Evolutionary conservation across 2,329 filamentous ascomycete species (phyloP).

Genomic region (Alternaria gaisen): DNA sequence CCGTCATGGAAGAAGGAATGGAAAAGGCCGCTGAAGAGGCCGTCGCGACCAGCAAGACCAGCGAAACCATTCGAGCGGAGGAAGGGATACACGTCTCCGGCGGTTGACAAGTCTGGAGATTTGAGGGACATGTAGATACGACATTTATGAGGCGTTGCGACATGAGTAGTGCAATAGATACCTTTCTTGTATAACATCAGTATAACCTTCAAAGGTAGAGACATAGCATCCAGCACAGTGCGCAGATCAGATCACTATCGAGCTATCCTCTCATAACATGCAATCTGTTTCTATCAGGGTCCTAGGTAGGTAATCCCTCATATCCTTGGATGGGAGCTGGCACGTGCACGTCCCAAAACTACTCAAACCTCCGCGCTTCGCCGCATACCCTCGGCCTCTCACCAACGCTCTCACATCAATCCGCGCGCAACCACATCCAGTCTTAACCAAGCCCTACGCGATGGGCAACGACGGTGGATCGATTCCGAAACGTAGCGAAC

Average conservation of each 20-base stretch:
- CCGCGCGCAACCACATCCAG: neutral
- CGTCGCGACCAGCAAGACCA: neutral
- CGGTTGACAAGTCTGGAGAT: neutral
- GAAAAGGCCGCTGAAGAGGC: conserved; percentile 22
- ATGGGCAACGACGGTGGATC: conserved; percentile 99
- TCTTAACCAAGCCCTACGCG: conserved; percentile 9
- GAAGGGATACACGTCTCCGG: neutral
- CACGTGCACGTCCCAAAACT: conserved; percentile 22
- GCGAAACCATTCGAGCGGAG: neutral
- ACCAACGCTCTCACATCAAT: conserved; percentile 4
- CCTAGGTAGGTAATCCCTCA: neutral
- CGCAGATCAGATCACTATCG: neutral
- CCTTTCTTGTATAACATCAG: conserved; percentile 11
- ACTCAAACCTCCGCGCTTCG: conserved; percentile 32
- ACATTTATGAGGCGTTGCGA: neutral
- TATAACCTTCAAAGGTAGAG: conserved; percentile 1
- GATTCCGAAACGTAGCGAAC: conserved; percentile 93
- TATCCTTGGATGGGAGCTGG: conserved; percentile 1
- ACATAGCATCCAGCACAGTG: neutral
- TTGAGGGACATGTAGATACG: conserved; percentile 6
- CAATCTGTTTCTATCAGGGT: neutral
- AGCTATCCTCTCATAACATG: neutral
- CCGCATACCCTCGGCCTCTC: conserved; percentile 23
- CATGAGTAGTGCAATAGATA: neutral
- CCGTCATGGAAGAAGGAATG: conserved; percentile 28